Percentiles rank a stretch among this genome's conserved stretches.
phyloP scores from a whole-genome alignment of 83 land plant species.

The Larix sibirica region DNA sequence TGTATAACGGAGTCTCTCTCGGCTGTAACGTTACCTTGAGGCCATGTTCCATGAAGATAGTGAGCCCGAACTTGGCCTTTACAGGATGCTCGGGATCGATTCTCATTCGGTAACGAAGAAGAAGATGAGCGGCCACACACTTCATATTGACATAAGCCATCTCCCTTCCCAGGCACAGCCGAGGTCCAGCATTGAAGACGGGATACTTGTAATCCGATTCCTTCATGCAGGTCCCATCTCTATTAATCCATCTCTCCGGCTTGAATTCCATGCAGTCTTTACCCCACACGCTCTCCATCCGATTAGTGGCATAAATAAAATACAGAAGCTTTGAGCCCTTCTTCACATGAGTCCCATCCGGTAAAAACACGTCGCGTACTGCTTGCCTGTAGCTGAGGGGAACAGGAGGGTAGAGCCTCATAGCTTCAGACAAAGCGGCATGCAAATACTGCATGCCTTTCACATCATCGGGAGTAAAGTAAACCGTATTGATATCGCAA shows the following conservation, averaged over 20 bases:
- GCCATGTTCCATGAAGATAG: too few relatives aligned
- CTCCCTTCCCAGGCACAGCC: constrained; percentile 66
- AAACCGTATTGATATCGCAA: background rate
- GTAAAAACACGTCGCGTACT: constrained; percentile 21
- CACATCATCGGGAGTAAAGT: constrained; percentile 7
- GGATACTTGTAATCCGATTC: constrained; percentile 49
- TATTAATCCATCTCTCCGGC: constrained; percentile 69
- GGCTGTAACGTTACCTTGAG: too few relatives aligned
- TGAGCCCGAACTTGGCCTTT: too few relatives aligned
- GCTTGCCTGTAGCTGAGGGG: constrained; percentile 25
- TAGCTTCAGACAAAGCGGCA: constrained; percentile 36
- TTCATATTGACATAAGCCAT: constrained; percentile 60
- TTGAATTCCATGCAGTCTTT: constrained; percentile 51
- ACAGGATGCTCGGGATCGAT: too few relatives aligned
- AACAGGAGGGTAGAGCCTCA: constrained; percentile 37
- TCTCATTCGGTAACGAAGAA: background rate
- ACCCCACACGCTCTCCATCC: constrained; percentile 46
- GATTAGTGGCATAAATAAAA: constrained; percentile 22
- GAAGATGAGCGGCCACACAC: constrained; percentile 22
- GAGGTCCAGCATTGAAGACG: constrained; percentile 65
- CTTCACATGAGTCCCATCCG: constrained; percentile 58
- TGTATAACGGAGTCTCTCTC: too few relatives aligned
- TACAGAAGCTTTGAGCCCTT: constrained; percentile 34
- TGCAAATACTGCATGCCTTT: constrained; percentile 37
- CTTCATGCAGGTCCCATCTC: constrained; percentile 22